Percentiles rank a stretch among this genome's conserved stretches.
Evolutionary conservation across 2,329 filamentous ascomycete species (phyloP).

Genomic region (Dactylella cylindrospora): DNA sequence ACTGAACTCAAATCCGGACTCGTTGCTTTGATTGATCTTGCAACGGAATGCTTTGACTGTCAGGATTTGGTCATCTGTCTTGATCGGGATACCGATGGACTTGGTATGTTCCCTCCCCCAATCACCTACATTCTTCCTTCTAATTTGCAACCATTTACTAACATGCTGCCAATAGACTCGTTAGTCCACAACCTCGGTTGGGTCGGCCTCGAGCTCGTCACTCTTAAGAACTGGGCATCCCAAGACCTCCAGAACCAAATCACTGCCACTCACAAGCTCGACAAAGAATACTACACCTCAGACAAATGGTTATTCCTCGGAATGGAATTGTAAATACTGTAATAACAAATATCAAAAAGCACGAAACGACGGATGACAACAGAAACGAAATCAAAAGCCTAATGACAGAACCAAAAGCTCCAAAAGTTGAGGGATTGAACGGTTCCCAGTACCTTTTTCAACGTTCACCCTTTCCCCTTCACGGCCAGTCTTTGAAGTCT

Average conservation of each 20-base stretch:
- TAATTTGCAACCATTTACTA: slow-evolving; percentile 6
- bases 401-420: no score
- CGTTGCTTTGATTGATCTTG: slow-evolving; percentile 87
- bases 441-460: no score
- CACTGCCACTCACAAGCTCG: slow-evolving; percentile 40
- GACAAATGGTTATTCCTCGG: slow-evolving; percentile 80
- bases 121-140: slow-evolving; percentile 2
- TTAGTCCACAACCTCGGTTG: slow-evolving; percentile 82
- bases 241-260: slow-evolving; percentile 53
- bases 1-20: slow-evolving; percentile 59
- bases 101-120: slow-evolving; percentile 45
- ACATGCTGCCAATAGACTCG: slow-evolving; percentile 49
- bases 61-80: slow-evolving; percentile 77
- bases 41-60: slow-evolving; percentile 73
- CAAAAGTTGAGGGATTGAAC: no score
- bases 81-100: slow-evolving; percentile 67
- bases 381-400: no score
- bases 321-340: slow-evolving; percentile 70
- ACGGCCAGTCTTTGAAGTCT: no score
- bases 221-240: slow-evolving; percentile 71
- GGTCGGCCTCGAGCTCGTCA: slow-evolving; percentile 85
- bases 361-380: slow-evolving; percentile 34
- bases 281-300: slow-evolving; percentile 65
- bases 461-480: no score
- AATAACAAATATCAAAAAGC: slow-evolving; percentile 19